Evolutionary conservation across 2,329 filamentous ascomycete species (phyloP).

Genomic region (Pseudonectria foliicola): DNA sequence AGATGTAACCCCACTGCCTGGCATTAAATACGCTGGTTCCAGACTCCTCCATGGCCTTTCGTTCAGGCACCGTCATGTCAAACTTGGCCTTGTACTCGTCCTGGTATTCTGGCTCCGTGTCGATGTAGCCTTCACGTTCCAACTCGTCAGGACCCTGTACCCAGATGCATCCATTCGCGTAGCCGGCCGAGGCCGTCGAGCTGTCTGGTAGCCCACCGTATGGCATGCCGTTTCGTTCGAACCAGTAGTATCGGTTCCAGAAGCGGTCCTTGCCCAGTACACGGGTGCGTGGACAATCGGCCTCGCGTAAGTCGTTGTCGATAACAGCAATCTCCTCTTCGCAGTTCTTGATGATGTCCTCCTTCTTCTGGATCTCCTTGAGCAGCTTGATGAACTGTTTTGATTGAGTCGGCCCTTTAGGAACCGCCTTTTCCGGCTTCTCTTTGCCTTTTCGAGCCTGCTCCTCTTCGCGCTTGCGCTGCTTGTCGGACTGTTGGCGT

Average conservation of each 20-base stretch:
- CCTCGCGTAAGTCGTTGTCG: slow-evolving; percentile 89
- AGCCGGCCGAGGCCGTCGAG: slow-evolving; percentile 78
- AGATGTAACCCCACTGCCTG: slow-evolving; percentile 84
- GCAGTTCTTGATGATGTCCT: slow-evolving; percentile 69
- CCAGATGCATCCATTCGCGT: slow-evolving; percentile 94
- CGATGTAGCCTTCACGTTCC: slow-evolving; percentile 79
- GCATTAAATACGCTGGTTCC: slow-evolving; percentile 69
- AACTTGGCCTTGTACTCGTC: slow-evolving; percentile 71
- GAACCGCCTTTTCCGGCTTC: slow-evolving; percentile 58
- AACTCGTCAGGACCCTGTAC: slow-evolving; percentile 90
- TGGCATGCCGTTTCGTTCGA: slow-evolving; percentile 97
- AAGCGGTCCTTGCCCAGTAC: slow-evolving; percentile 91
- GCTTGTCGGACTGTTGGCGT: slow-evolving; percentile 54
- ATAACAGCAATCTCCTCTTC: slow-evolving; percentile 80
- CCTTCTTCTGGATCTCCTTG: slow-evolving; percentile 83
- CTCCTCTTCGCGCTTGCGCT: slow-evolving; percentile 72
- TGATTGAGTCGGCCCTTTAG: slow-evolving; percentile 65
- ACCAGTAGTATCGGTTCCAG: slow-evolving; percentile 99
- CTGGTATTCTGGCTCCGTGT: slow-evolving; percentile 63
- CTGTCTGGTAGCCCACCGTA: slow-evolving; percentile 81
- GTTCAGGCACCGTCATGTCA: slow-evolving; percentile 74
- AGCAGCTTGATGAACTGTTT: slow-evolving; percentile 84
- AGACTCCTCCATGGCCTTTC: slow-evolving; percentile 81
- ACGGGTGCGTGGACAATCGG: slow-evolving; percentile 84
- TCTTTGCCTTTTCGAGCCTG: slow-evolving; percentile 49